Conservation (phyloP, 2,329 filamentous ascomycete species). For the Fusarium mangiferae region DNA sequence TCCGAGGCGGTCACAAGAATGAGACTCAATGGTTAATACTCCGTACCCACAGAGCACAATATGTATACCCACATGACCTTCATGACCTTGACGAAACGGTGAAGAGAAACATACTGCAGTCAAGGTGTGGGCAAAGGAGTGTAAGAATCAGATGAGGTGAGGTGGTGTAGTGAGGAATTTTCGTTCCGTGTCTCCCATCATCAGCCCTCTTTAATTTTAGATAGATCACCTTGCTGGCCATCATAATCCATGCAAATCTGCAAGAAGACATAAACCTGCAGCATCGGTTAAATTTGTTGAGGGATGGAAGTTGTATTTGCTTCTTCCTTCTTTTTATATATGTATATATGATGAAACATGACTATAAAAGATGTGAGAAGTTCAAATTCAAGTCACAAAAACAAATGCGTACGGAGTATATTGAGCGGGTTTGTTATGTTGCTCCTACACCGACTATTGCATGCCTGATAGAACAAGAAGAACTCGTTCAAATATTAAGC, state of each 20-base stretch:
- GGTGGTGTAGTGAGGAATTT: neutral
- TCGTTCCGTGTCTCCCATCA: neutral
- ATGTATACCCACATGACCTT: constrained; percentile 12
- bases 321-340: neutral
- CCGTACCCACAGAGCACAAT: constrained; percentile 17
- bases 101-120: constrained; percentile 3
- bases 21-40: neutral
- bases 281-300: neutral
- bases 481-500: neutral
- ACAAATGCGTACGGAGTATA: neutral
- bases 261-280: neutral
- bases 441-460: neutral
- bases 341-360: neutral
- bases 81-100: constrained; percentile 29
- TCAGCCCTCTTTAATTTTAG: neutral
- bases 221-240: neutral
- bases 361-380: neutral
- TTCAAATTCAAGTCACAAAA: neutral
- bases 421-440: neutral
- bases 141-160: neutral
- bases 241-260: constrained; percentile 7
- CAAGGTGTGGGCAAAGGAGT: neutral
- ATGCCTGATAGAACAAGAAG: neutral
- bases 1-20: constrained; percentile 25
- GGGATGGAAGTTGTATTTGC: neutral